These are phyloP conservation scores for Starmerella etchellsii DNA, from an alignment of 805 yeast species.

Conservation along the genomic window DNA sequence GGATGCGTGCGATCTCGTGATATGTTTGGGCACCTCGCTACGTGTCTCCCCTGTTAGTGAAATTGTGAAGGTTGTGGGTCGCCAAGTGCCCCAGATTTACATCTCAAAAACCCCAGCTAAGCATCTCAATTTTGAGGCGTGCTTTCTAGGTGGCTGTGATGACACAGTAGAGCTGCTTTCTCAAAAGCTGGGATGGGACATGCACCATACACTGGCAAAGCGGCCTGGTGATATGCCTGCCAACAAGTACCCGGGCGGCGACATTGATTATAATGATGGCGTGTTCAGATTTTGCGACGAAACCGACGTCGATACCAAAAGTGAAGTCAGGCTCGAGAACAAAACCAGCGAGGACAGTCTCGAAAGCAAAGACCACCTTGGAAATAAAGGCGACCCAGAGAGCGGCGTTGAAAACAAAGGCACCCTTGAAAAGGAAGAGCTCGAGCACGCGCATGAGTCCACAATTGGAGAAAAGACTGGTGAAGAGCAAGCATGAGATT, in stretches of 20 bases:
- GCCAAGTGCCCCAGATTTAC: conserved; percentile 68
- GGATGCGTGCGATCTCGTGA: conserved; percentile 56
- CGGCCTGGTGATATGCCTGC: conserved; percentile 19
- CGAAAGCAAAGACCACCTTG: neutral
- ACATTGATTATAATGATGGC: conserved; percentile 21
- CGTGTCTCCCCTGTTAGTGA: conserved; percentile 88
- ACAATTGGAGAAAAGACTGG: too few species aligned
- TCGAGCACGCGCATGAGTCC: too few species aligned
- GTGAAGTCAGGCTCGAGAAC: too few species aligned
- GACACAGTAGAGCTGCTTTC: conserved; percentile 59
- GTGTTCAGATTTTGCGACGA: conserved; percentile 22
- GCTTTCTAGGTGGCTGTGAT: conserved; percentile 69
- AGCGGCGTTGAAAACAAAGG: neutral
- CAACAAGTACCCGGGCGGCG: conserved; percentile 20
- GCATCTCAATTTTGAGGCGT: conserved; percentile 69
- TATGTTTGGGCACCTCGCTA: conserved; percentile 81
- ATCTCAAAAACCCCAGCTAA: conserved; percentile 65
- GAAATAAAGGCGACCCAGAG: neutral
- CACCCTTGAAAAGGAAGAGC: neutral
- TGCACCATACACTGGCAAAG: conserved; percentile 42
- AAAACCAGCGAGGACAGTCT: neutral
- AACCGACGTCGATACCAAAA: too few species aligned
- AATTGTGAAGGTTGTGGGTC: conserved; percentile 60
- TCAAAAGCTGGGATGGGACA: conserved; percentile 45
- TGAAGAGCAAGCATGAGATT: too few species aligned